Evolutionary conservation across 805 yeast species (phyloP).

Genomic region (Clavispora vitiphila): DNA sequence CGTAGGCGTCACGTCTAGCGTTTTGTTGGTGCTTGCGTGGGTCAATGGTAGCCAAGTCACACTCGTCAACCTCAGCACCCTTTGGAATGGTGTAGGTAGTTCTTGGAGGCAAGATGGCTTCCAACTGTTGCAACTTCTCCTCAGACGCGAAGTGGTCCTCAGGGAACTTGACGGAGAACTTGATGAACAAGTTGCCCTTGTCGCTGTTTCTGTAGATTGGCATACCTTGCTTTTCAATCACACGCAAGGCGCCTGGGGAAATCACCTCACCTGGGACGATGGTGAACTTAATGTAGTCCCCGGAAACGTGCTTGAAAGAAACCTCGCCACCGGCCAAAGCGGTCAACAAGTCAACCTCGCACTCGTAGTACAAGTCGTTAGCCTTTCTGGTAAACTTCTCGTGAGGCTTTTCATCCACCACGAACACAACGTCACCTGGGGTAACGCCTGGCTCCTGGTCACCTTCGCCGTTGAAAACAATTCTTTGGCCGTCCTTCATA

Average conservation of each 20-base stretch:
- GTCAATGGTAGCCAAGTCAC: constrained; percentile 63
- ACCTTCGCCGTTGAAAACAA: constrained; percentile 92
- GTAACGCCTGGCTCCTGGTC: constrained; percentile 93
- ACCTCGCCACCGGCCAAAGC: constrained; percentile 96
- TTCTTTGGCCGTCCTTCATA: constrained; percentile 90
- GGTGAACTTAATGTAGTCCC: constrained; percentile 80
- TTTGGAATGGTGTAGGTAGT: constrained; percentile 55
- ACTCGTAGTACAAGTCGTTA: constrained; percentile 78
- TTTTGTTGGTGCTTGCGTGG: constrained; percentile 51
- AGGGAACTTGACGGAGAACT: constrained; percentile 91
- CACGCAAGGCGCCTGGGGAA: constrained; percentile 75
- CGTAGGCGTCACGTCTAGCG: constrained; percentile 40
- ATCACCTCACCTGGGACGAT: constrained; percentile 92
- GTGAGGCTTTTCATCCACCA: constrained; percentile 87
- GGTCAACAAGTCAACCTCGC: constrained; percentile 85
- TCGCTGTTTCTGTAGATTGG: constrained; percentile 88
- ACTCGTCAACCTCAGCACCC: constrained; percentile 76
- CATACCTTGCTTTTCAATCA: constrained; percentile 94
- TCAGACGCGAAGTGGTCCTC: constrained; percentile 64
- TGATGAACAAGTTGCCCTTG: constrained; percentile 78
- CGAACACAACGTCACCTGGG: constrained; percentile 95
- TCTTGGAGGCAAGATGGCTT: constrained; percentile 76
- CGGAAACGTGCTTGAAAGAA: constrained; percentile 83
- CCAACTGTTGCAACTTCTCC: constrained; percentile 68
- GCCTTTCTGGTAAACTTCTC: constrained; percentile 79